A percentile compares a stretch with the other conserved stretches of the same genome.
These are phyloP conservation scores for Aspergillus ochraceus DNA, from an alignment of 2,329 filamentous ascomycete species.

Conservation along the genomic window DNA sequence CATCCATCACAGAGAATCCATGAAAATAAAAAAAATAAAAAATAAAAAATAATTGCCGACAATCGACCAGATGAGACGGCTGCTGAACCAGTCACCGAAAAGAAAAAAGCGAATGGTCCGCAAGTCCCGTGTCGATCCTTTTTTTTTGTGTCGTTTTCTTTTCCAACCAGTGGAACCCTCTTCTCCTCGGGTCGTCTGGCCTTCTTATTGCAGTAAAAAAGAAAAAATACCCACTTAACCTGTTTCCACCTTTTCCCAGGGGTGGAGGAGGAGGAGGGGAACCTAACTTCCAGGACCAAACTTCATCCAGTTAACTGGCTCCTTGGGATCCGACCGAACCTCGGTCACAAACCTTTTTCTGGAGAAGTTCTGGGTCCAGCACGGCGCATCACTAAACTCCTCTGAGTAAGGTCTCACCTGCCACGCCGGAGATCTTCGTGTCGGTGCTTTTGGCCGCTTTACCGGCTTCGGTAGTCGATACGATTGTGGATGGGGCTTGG, in stretches of 20 bases:
- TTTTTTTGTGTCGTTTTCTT: neutral
- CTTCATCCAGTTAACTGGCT: neutral
- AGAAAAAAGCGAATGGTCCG: constrained; percentile 5
- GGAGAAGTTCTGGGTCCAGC: constrained; percentile 12
- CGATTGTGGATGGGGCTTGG: constrained; percentile 8
- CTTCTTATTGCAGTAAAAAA: constrained; percentile 13
- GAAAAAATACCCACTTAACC: neutral
- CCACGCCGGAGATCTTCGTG: constrained; percentile 21
- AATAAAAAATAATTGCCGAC: neutral
- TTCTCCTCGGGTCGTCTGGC: constrained; percentile 14
- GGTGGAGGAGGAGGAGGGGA: neutral
- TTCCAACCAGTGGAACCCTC: neutral
- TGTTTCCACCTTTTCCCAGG: neutral
- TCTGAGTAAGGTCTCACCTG: constrained; percentile 13
- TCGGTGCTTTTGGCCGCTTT: constrained; percentile 4
- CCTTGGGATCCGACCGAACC: neutral
- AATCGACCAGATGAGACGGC: neutral
- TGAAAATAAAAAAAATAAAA: too few relatives aligned
- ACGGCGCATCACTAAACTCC: constrained; percentile 13
- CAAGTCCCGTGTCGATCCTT: constrained; percentile 22
- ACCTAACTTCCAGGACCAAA: neutral
- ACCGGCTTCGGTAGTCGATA: constrained; percentile 12
- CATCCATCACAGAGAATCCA: neutral
- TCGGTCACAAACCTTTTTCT: constrained; percentile 14
- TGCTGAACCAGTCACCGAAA: neutral